Conservation (phyloP, 495 filamentous ascomycete genomes). For the Penicillium pancosmium region DNA sequence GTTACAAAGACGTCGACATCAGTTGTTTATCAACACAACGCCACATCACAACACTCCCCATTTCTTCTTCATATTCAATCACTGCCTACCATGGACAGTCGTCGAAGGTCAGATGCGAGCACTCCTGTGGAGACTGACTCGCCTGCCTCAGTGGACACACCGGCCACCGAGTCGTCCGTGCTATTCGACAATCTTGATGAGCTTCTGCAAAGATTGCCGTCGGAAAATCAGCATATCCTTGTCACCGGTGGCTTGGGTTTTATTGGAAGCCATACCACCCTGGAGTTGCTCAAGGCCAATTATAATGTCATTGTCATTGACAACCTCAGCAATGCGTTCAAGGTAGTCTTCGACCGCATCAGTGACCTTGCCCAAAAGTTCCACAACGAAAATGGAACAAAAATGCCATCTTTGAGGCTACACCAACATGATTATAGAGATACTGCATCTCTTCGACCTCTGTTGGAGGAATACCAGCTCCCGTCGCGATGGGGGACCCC, state of each 20-base stretch:
- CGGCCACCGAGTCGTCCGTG: constrained; percentile 44
- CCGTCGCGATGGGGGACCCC: constrained; percentile 39
- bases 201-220: constrained; percentile 38
- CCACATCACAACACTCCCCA: constrained; percentile 6
- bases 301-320: constrained; percentile 68
- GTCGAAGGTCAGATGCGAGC: constrained; percentile 35
- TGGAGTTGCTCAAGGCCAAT: constrained; percentile 62
- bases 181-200: constrained; percentile 45
- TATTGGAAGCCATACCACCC: constrained; percentile 65
- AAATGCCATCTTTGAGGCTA: constrained; percentile 56
- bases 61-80: not conserved
- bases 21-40: not conserved
- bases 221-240: constrained; percentile 49
- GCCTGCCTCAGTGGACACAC: constrained; percentile 39
- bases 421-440: constrained; percentile 62
- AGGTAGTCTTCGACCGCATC: constrained; percentile 56
- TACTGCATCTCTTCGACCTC: constrained; percentile 39
- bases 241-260: constrained; percentile 69
- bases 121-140: constrained; percentile 40
- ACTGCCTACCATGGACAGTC: constrained; percentile 35
- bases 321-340: constrained; percentile 63
- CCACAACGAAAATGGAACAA: constrained; percentile 44
- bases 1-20: not conserved
- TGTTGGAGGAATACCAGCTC: constrained; percentile 43
- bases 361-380: constrained; percentile 50